A percentile compares a stretch with the other conserved stretches of the same genome.
Conservation (phyloP, 2,329 filamentous ascomycete genomes). For the Phoma sp. region DNA sequence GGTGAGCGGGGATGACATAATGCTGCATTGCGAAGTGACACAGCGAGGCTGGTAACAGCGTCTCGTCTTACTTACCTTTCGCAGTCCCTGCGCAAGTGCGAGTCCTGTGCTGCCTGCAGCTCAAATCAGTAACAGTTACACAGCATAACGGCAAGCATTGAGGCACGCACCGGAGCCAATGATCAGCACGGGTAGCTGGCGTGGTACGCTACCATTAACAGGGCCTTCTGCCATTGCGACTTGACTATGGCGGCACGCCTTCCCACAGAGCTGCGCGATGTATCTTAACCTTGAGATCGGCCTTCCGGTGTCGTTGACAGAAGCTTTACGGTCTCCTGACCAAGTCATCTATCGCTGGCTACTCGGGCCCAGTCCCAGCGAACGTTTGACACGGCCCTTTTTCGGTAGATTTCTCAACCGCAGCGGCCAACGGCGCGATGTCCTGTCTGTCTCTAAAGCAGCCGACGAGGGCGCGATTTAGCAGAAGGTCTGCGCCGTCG, state of each 20-base stretch:
- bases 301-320: constrained; percentile 6
- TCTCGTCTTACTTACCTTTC: constrained; percentile 36
- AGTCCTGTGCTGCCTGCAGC: constrained; percentile 45
- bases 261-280: not conserved
- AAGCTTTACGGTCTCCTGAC: constrained; percentile 8
- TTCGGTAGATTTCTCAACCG: not conserved
- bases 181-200: constrained; percentile 35
- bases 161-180: constrained; percentile 42
- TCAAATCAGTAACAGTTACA: constrained; percentile 20
- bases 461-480: constrained; percentile 7
- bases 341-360: not conserved
- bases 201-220: not conserved
- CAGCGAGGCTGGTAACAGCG: not conserved
- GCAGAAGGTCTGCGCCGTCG: constrained; percentile 1
- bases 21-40: constrained; percentile 2
- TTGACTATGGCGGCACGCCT: not conserved
- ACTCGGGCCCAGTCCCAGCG: constrained; percentile 3
- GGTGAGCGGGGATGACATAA: constrained; percentile 4
- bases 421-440: constrained; percentile 1
- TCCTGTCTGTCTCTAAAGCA: constrained; percentile 5
- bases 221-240: constrained; percentile 9
- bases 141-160: not conserved
- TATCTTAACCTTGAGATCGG: not conserved
- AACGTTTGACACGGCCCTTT: constrained; percentile 1
- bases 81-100: constrained; percentile 47